Evolutionary conservation across 306 rosid genomes (phyloP).

Genomic region (Vigna hirtella): DNA sequence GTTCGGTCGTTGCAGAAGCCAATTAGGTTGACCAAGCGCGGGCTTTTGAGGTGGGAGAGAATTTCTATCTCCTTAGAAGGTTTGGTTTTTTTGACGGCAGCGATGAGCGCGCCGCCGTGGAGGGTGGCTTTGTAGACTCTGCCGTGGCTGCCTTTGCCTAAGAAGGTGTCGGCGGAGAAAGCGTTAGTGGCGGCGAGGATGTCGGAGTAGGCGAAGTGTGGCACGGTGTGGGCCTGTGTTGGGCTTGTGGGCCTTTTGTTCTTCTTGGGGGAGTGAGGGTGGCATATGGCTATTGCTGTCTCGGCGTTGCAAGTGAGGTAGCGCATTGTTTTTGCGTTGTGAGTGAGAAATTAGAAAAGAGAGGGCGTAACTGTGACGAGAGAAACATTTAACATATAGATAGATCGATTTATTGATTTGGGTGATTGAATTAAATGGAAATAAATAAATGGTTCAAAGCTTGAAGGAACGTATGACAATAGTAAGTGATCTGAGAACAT

Average conservation of each 20-base stretch:
- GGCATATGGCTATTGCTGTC: slow-evolving; percentile 67
- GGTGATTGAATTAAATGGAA: background rate
- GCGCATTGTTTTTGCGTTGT: slow-evolving; percentile 52
- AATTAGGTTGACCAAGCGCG: slow-evolving; percentile 63
- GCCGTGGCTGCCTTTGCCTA: slow-evolving; percentile 81
- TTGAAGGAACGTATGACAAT: slow-evolving; percentile 2
- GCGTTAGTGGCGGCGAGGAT: slow-evolving; percentile 61
- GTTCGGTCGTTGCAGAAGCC: slow-evolving; percentile 54
- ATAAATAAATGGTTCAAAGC: slow-evolving; percentile 43
- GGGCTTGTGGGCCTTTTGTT: slow-evolving; percentile 31
- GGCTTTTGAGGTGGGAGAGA: slow-evolving; percentile 53
- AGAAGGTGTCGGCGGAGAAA: slow-evolving; percentile 60
- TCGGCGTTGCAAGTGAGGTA: slow-evolving; percentile 65
- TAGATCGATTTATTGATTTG: background rate
- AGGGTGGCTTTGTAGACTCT: slow-evolving; percentile 66
- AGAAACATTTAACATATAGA: too few relatives aligned
- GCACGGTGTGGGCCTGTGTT: slow-evolving; percentile 3
- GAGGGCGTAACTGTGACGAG: slow-evolving; percentile 47
- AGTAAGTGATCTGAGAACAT: background rate
- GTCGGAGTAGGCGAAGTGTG: slow-evolving; percentile 53
- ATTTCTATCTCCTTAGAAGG: slow-evolving; percentile 70
- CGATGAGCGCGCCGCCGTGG: slow-evolving; percentile 62
- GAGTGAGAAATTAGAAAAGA: background rate
- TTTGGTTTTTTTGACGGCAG: slow-evolving; percentile 67
- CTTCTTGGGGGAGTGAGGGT: slow-evolving; percentile 47